A percentile compares a stretch with the other conserved stretches of the same genome.
These are phyloP conservation scores for Populus alba DNA, from an alignment of 345 rosid species.

Conservation along the genomic window DNA sequence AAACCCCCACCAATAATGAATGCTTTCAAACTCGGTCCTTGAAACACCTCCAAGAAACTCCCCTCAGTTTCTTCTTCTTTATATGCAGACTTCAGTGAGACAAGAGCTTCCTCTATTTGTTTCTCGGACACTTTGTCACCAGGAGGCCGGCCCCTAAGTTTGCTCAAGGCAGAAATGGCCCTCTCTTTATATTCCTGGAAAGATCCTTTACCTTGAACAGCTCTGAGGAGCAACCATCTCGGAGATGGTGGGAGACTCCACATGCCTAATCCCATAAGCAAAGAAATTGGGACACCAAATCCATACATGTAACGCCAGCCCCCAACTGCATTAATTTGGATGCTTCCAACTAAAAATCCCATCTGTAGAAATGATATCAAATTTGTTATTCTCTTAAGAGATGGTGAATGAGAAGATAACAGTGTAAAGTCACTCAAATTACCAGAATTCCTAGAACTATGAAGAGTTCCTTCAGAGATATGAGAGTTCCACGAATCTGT, in stretches of 20 bases:
- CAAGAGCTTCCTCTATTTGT: conserved; percentile 66
- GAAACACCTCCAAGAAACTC: conserved; percentile 76
- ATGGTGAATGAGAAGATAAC: conserved; percentile 2
- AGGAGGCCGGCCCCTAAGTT: conserved; percentile 70
- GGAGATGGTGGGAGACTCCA: conserved; percentile 97
- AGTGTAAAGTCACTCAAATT: conserved; percentile 7
- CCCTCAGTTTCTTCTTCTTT: conserved; percentile 61
- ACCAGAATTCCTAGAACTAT: conserved; percentile 96
- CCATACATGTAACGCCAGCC: conserved; percentile 99
- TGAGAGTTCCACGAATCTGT: conserved; percentile 90
- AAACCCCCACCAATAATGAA: conserved; percentile 88
- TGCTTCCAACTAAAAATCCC: conserved; percentile 89
- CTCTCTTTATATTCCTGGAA: conserved; percentile 71
- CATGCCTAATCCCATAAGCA: conserved; percentile 83
- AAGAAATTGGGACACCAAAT: conserved; percentile 58
- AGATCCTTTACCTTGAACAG: conserved; percentile 71
- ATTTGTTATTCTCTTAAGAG: background rate
- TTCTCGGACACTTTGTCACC: conserved; percentile 70
- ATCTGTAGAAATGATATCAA: conserved; percentile 38
- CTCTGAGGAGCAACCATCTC: conserved; percentile 96
- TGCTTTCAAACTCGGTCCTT: conserved; percentile 89
- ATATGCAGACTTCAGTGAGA: conserved; percentile 64
- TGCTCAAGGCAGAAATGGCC: conserved; percentile 73
- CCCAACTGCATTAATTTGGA: conserved; percentile 70
- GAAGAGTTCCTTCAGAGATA: conserved; percentile 87